Base-by-base conservation (phyloP, 352 stramenopile species). In the Phytophthora multivora region DNA sequence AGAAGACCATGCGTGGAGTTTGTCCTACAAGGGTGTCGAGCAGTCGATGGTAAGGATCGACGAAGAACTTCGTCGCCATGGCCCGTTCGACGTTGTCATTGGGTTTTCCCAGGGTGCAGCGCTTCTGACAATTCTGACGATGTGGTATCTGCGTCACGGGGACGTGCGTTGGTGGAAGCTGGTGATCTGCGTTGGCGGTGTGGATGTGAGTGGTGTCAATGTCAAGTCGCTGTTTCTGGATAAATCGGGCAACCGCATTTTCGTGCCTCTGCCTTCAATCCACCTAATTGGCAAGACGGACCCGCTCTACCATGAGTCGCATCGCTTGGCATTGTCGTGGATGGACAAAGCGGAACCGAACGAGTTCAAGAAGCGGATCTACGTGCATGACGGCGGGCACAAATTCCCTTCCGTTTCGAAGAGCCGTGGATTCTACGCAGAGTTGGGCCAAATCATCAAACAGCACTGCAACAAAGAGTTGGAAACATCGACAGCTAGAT, bases 251-350 rank as follows among this genome's bases (percentile, higher is more conserved):
- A 46, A 35, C 19, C 53, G 42, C 6, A 46, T 87, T 38, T 50
- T 53, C 19, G 69, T 83, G 31, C 58, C 64, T 36, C 25, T 79
- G 49, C 62, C 70, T 16, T 79, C 74, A 8, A 70, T 83, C 33
- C 77, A 87, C 50, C 56, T 91, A n/a, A 59, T 83, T 26, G 82
- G 78, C 26, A 79, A 84, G 65, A 79, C 76, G 19, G 80, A 91
- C 33, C 72, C 77, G n/a, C 74, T 87, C 23, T 86, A 77, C 38
- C 50, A 66, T 5, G 71, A 83, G 19, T 75, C 69, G 8, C 50
- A 81, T 47, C 61, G 76, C 10, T 63, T 90, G 43, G 56, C 61
- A 3, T 36, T 64, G 18, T 63, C 65, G 42, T 81, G 66, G 55
- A 51, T 50, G 6, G 63, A 63, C 8, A 41, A 58, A 11, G 47